phyloP scores from a whole-genome alignment of 768 basidiomycete genomes.

The Pilatotrama ljubarskyi region DNA sequence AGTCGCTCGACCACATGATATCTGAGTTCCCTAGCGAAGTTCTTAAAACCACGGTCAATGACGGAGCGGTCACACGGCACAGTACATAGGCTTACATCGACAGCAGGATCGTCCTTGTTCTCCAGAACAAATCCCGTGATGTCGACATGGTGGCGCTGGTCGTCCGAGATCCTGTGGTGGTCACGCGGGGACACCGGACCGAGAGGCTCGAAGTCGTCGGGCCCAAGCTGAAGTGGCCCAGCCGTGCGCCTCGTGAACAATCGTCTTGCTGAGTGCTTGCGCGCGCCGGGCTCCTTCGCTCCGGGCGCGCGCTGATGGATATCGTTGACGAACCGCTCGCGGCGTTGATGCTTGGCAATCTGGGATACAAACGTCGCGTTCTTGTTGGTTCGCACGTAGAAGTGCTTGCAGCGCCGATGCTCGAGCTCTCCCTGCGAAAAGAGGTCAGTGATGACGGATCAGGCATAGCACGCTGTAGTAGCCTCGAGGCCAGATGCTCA shows the following conservation, averaged over 20 bases:
- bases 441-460: not conserved
- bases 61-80: not conserved
- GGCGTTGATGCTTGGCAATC: conserved; percentile 18
- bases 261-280: too few relatives aligned
- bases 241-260: too few relatives aligned
- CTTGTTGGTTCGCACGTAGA: conserved; percentile 13
- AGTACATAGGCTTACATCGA: not conserved
- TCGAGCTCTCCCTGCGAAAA: conserved; percentile 19
- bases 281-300: too few relatives aligned
- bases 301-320: too few relatives aligned
- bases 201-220: too few relatives aligned
- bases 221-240: too few relatives aligned
- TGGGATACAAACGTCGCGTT: conserved; percentile 6
- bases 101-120: not conserved
- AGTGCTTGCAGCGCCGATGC: conserved; percentile 12
- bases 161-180: not conserved
- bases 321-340: conserved; percentile 18
- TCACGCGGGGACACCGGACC: too few relatives aligned
- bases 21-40: not conserved
- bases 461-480: too few relatives aligned
- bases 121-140: not conserved
- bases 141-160: not conserved
- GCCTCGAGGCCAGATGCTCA: too few relatives aligned
- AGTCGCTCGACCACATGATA: not conserved
- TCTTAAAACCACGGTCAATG: not conserved